Evolutionary conservation across 768 basidiomycete species (phyloP).

Genomic region (Xanthoconium stramineum): DNA sequence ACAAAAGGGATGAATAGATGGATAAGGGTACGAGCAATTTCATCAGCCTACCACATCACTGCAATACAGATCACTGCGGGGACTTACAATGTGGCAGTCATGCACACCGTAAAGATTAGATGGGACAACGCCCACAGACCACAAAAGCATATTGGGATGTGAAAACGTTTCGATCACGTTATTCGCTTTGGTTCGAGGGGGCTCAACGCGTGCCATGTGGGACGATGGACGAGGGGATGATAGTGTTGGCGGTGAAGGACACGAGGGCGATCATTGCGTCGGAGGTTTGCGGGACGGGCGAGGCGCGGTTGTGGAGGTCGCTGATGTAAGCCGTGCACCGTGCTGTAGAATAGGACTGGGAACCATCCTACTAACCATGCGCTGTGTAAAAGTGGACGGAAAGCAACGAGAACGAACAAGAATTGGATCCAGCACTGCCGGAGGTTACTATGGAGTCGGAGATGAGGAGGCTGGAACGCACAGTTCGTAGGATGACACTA

Average conservation of each 20-base stretch:
- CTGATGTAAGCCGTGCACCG: slow-evolving; percentile 86
- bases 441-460: slow-evolving; percentile 5
- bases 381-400: slow-evolving; percentile 34
- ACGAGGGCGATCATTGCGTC: slow-evolving; percentile 50
- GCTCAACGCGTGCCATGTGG: slow-evolving; percentile 16
- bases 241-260: slow-evolving; percentile 61
- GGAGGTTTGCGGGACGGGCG: slow-evolving; percentile 29
- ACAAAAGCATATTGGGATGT: slow-evolving; percentile 59
- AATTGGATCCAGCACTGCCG: slow-evolving; percentile 73
- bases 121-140: slow-evolving; percentile 80
- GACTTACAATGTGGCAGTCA: slow-evolving; percentile 82
- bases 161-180: slow-evolving; percentile 37
- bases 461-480: slow-evolving; percentile 39
- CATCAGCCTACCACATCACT: slow-evolving; percentile 7
- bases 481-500: slow-evolving; percentile 72
- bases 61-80: background rate
- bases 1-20: too few relatives aligned
- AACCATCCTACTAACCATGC: slow-evolving; percentile 93
- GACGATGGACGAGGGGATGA: slow-evolving; percentile 63
- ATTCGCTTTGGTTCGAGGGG: slow-evolving; percentile 17
- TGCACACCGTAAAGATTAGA: slow-evolving; percentile 67
- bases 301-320: slow-evolving; percentile 69
- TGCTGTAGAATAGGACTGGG: slow-evolving; percentile 85
- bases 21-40: slow-evolving; percentile 2
- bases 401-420: slow-evolving; percentile 50